phyloP scores from a whole-genome alignment of 768 basidiomycete species.

The Suillus clintonianus region DNA sequence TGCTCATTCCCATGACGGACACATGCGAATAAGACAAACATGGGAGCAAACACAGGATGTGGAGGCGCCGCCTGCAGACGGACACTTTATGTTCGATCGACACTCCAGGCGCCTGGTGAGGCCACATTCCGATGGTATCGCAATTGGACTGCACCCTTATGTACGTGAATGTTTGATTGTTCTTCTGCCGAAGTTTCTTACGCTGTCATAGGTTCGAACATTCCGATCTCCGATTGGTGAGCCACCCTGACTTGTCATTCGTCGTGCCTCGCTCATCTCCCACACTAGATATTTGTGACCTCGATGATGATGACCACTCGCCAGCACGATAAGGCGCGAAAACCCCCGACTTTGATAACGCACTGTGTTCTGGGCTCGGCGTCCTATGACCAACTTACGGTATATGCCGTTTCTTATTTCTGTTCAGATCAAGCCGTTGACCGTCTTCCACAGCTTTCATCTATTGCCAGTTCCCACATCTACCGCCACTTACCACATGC shows the following conservation, averaged over 20 bases:
- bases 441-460: not conserved
- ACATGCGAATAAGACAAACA: slow-evolving; percentile 20
- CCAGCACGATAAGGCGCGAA: slow-evolving; percentile 18
- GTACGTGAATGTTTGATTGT: slow-evolving; percentile 17
- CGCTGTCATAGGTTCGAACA: slow-evolving; percentile 26
- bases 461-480: not conserved
- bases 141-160: slow-evolving; percentile 28
- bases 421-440: not conserved
- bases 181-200: not conserved
- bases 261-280: not conserved
- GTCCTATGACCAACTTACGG: not conserved
- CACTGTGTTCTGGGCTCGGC: not conserved
- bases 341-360: not conserved
- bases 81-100: slow-evolving; percentile 24
- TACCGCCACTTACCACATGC: not conserved
- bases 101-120: slow-evolving; percentile 29
- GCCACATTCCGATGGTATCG: slow-evolving; percentile 31
- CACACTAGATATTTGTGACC: slow-evolving; percentile 28
- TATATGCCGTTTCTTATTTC: not conserved
- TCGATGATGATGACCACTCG: slow-evolving; percentile 24
- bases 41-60: slow-evolving; percentile 18
- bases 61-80: slow-evolving; percentile 4
- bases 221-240: slow-evolving; percentile 35
- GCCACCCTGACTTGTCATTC: not conserved
- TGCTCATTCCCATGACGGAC: slow-evolving; percentile 22